These are phyloP conservation scores for Backusella parvicylindrica DNA, from an alignment of 192 early-diverging fungal genomes.

Conservation along the genomic window DNA sequence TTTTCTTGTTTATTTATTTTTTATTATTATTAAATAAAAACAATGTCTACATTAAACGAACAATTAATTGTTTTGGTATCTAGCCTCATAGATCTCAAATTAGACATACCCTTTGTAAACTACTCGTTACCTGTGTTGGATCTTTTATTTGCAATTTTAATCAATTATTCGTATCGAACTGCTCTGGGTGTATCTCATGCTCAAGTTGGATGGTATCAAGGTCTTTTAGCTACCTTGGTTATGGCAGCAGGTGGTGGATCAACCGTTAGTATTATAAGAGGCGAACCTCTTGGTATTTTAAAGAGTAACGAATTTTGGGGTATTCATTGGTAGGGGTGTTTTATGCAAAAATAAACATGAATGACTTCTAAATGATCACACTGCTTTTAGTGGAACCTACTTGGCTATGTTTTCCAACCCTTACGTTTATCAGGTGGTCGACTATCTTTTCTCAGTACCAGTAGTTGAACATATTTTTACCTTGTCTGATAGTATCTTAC, in stretches of 20 bases:
- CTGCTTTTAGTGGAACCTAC: constrained; percentile 20
- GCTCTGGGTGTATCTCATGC: constrained; percentile 19
- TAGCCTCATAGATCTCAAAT: background rate
- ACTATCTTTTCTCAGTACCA: constrained; percentile 14
- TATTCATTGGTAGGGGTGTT: constrained; percentile 24
- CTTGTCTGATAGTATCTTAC: constrained; percentile 27
- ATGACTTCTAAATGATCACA: background rate
- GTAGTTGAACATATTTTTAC: constrained; percentile 9
- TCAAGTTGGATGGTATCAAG: constrained; percentile 35
- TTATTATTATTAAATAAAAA: background rate
- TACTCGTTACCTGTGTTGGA: constrained; percentile 8
- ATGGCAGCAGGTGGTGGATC: constrained; percentile 33
- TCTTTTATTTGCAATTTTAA: constrained; percentile 15
- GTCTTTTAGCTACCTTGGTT: constrained; percentile 28
- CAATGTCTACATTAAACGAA: constrained; percentile 11
- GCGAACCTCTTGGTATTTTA: constrained; percentile 27
- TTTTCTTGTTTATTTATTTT: background rate
- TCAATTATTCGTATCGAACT: constrained; percentile 21
- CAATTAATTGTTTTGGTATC: background rate
- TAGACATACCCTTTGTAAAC: background rate
- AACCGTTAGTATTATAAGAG: constrained; percentile 25
- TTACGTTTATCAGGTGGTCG: constrained; percentile 16
- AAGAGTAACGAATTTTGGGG: constrained; percentile 27
- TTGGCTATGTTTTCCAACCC: constrained; percentile 24
- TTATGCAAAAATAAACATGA: background rate